Evolutionary conservation across 805 yeast species (phyloP).

Genomic region (Scheffersomyces lignosus): DNA sequence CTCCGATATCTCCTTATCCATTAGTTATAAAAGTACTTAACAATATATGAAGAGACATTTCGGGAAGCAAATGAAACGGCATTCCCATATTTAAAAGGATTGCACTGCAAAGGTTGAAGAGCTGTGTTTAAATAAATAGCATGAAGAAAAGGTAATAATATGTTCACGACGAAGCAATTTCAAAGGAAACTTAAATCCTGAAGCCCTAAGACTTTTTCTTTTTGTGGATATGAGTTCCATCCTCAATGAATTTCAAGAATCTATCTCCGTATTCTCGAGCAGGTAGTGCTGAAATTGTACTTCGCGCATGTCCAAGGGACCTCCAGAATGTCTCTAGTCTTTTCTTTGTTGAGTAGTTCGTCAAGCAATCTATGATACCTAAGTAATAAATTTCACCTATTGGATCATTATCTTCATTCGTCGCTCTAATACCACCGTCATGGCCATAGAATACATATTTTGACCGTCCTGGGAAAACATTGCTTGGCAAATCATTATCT

Average conservation of each 20-base stretch:
- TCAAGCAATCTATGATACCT: conserved; percentile 93
- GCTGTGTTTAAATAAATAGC: no score
- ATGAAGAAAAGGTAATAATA: no score
- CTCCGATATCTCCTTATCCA: no score
- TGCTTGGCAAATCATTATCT: conserved; percentile 40
- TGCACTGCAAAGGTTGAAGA: no score
- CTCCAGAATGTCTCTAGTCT: conserved; percentile 85
- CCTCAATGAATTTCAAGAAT: conserved; percentile 66
- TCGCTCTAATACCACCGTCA: conserved; percentile 82
- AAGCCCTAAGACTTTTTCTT: conserved; percentile 5
- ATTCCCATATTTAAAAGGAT: no score
- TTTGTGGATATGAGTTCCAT: conserved; percentile 21
- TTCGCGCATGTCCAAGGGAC: conserved; percentile 64
- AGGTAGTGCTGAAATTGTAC: conserved; percentile 84
- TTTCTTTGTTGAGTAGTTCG: conserved; percentile 73
- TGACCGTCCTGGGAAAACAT: conserved; percentile 48
- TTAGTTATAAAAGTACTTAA: no score
- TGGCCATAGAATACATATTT: conserved; percentile 66
- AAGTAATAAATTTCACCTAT: conserved; percentile 74
- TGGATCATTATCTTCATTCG: conserved; percentile 62
- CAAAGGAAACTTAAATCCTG: no score
- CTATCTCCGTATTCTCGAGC: conserved; percentile 88
- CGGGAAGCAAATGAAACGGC: no score
- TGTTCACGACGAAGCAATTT: no score
- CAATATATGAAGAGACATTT: no score